These are phyloP conservation scores for Eucalyptus tenuipes DNA, from an alignment of 345 rosid genomes.

Conservation along the genomic window DNA sequence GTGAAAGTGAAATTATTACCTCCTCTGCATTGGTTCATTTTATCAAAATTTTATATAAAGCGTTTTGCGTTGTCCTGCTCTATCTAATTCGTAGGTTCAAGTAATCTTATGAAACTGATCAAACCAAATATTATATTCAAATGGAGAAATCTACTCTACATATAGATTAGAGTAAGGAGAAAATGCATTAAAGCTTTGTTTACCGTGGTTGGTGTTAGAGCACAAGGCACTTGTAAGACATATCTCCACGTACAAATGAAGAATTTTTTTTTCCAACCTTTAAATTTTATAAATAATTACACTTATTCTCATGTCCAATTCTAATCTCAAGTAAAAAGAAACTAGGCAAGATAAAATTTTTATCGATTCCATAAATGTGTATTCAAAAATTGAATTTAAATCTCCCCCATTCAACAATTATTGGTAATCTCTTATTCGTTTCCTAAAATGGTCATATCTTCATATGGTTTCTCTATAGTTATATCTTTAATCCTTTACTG, in stretches of 20 bases:
- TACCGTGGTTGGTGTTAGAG: background rate
- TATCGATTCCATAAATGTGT: background rate
- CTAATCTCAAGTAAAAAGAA: background rate
- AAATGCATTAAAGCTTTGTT: background rate
- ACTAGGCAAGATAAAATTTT: background rate
- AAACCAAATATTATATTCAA: background rate
- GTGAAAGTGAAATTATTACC: background rate
- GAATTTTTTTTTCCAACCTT: background rate
- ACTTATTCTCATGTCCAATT: background rate
- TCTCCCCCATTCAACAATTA: background rate
- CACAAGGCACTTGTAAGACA: background rate
- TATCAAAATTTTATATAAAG: background rate
- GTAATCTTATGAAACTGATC: background rate
- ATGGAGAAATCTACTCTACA: background rate
- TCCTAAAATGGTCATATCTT: background rate
- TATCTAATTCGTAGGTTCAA: background rate
- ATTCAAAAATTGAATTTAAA: background rate
- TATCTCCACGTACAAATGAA: background rate
- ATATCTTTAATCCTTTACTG: background rate
- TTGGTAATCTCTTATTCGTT: background rate
- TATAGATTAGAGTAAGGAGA: background rate
- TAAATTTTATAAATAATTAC: background rate
- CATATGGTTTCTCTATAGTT: background rate
- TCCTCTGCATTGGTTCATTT: background rate
- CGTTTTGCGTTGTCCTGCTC: background rate